Conservation (phyloP, 2,329 filamentous ascomycete species). For the Trichoderma aggressivum region DNA sequence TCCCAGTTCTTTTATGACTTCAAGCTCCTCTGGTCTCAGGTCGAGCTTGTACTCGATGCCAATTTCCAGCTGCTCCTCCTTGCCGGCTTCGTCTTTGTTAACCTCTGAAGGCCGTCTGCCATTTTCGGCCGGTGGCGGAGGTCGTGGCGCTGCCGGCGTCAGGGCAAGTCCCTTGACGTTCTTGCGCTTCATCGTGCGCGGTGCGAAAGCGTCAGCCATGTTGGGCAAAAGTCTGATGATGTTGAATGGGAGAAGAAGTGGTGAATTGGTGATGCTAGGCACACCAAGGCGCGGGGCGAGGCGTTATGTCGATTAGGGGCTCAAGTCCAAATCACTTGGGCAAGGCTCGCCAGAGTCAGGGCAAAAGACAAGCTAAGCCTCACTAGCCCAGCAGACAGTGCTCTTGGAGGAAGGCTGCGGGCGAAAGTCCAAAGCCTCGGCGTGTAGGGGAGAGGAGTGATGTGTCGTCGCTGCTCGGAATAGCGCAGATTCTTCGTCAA, state of each 20-base stretch:
- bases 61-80: constrained; percentile 74
- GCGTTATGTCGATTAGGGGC: neutral
- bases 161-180: constrained; percentile 95
- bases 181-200: constrained; percentile 94
- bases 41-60: constrained; percentile 96
- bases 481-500: constrained; percentile 13
- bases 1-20: constrained; percentile 90
- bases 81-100: constrained; percentile 56
- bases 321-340: constrained; percentile 20
- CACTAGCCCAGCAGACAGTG: neutral
- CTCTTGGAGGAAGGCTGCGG: neutral
- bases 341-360: constrained; percentile 20
- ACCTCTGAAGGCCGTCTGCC: constrained; percentile 59
- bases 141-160: constrained; percentile 71
- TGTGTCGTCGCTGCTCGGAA: neutral
- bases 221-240: constrained; percentile 22
- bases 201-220: constrained; percentile 63
- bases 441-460: neutral
- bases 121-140: constrained; percentile 68
- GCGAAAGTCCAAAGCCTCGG: neutral
- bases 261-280: neutral
- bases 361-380: neutral
- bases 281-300: neutral
- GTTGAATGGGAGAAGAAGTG: neutral
- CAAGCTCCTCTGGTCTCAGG: constrained; percentile 83